These are phyloP conservation scores for Athelia sp. DNA, from an alignment of 1,284 basidiomycete genomes.

Conservation along the genomic window DNA sequence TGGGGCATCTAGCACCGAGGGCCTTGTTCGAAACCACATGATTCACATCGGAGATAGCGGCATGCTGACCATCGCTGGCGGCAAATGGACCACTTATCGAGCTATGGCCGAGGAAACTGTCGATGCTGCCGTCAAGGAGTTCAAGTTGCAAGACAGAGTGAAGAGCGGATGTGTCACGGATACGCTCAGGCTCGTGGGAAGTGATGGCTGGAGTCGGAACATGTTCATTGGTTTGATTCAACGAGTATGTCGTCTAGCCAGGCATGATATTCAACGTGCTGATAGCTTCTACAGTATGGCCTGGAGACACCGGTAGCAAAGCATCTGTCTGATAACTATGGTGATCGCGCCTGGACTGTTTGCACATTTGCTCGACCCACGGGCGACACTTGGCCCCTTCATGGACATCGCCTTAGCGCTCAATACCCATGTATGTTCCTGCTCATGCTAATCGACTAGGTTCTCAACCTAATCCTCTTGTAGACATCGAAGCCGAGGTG, in stretches of 20 bases:
- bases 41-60: slow-evolving; percentile 82
- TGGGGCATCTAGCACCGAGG: slow-evolving; percentile 74
- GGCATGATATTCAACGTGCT: slow-evolving; percentile 4
- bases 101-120: slow-evolving; percentile 97
- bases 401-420: slow-evolving; percentile 74
- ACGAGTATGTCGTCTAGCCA: slow-evolving; percentile 44
- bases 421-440: slow-evolving; percentile 72
- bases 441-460: neutral
- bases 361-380: slow-evolving; percentile 71
- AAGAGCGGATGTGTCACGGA: slow-evolving; percentile 77
- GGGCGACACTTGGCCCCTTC: slow-evolving; percentile 78
- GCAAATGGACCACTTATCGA: slow-evolving; percentile 98
- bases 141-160: slow-evolving; percentile 54
- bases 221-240: slow-evolving; percentile 98
- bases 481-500: slow-evolving; percentile 90
- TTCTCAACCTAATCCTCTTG: neutral
- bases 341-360: slow-evolving; percentile 95
- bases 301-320: slow-evolving; percentile 90
- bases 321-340: slow-evolving; percentile 92
- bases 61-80: slow-evolving; percentile 92
- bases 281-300: slow-evolving; percentile 55
- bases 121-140: slow-evolving; percentile 82
- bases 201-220: slow-evolving; percentile 90
- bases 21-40: slow-evolving; percentile 92
- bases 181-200: slow-evolving; percentile 82